Conservation (phyloP, 176 grass and related monocot genomes). For the Aegilops sharonensis region DNA sequence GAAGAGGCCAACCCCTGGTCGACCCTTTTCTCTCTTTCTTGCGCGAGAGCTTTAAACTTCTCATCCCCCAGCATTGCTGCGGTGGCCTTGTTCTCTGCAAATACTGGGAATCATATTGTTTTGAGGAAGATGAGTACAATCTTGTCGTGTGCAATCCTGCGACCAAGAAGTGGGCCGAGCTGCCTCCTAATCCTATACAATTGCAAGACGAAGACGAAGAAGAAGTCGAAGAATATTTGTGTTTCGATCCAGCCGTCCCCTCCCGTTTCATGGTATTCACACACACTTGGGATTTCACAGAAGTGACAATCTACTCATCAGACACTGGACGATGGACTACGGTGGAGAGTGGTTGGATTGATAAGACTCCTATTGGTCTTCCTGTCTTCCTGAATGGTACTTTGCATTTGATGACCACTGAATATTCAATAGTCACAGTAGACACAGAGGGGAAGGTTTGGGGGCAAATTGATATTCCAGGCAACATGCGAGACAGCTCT, state of each 20-base stretch:
- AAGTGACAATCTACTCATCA: conserved; percentile 1
- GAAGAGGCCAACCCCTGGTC: too few species aligned
- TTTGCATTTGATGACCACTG: neutral
- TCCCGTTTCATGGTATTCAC: conserved; percentile 3
- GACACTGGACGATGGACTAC: neutral
- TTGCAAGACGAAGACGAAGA: too few species aligned
- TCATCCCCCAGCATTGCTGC: neutral
- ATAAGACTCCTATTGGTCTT: neutral
- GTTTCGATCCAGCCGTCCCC: neutral
- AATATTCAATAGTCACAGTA: neutral
- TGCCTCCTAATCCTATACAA: neutral
- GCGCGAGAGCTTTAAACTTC: too few species aligned
- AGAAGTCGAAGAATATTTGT: neutral
- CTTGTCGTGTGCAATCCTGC: neutral
- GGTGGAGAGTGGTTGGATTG: neutral
- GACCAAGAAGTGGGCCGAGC: neutral
- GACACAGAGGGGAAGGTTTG: neutral
- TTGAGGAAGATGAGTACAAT: neutral
- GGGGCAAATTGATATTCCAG: neutral
- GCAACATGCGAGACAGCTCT: too few species aligned
- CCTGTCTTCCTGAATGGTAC: neutral
- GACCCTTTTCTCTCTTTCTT: too few species aligned
- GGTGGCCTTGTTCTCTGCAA: neutral
- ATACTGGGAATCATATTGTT: neutral
- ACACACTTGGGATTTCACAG: neutral